Evolutionary conservation across 306 rosid species (phyloP).

Genomic region (Ammopiptanthus mongolicus): DNA sequence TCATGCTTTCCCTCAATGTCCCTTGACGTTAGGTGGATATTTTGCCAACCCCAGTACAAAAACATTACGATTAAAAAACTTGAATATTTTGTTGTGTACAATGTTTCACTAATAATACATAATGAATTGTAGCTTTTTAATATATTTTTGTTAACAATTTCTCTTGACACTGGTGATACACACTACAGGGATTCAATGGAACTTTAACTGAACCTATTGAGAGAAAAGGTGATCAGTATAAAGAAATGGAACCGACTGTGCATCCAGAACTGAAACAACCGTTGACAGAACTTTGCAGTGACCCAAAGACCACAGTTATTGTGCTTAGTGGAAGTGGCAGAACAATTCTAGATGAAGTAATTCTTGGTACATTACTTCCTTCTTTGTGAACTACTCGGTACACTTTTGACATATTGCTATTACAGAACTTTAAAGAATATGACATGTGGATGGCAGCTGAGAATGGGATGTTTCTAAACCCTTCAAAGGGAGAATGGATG

Average conservation of each 20-base stretch:
- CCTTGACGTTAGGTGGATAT: background rate
- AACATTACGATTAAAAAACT: background rate
- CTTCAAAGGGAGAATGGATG: slow-evolving; percentile 85
- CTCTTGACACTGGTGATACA: slow-evolving; percentile 25
- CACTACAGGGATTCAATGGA: slow-evolving; percentile 78
- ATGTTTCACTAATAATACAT: slow-evolving; percentile 6
- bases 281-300: slow-evolving; percentile 55
- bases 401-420: slow-evolving; percentile 22
- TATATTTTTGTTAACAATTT: background rate
- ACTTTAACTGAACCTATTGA: slow-evolving; percentile 90
- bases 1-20: background rate
- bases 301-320: slow-evolving; percentile 78
- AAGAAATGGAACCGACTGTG: slow-evolving; percentile 81
- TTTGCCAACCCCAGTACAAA: background rate
- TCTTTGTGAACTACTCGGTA: slow-evolving; percentile 3
- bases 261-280: slow-evolving; percentile 76
- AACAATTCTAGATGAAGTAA: slow-evolving; percentile 64
- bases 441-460: slow-evolving; percentile 98
- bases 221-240: slow-evolving; percentile 81
- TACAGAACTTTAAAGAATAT: slow-evolving; percentile 75
- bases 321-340: slow-evolving; percentile 90
- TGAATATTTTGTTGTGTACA: background rate
- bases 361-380: slow-evolving; percentile 16
- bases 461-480: slow-evolving; percentile 88
- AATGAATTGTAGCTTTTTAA: background rate